Evolutionary conservation across 1,139 yeast genomes (phyloP).

Genomic region (Wickerhamomyces sp.): DNA sequence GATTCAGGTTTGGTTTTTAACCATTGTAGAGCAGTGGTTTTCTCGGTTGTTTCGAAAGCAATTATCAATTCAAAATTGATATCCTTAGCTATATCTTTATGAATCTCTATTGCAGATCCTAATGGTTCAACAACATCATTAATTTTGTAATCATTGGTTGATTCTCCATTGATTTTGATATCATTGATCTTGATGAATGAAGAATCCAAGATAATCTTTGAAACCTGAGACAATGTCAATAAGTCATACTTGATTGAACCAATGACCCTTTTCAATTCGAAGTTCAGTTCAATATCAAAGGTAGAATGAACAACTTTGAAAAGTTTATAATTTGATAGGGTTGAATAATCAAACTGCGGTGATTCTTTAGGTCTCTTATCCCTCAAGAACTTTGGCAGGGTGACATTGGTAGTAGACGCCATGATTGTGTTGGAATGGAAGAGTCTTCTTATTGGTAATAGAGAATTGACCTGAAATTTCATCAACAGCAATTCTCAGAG

Average conservation of each 20-base stretch:
- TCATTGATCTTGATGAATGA: conserved; percentile 52
- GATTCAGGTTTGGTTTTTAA: conserved; percentile 64
- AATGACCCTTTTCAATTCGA: conserved; percentile 43
- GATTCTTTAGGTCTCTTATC: conserved; percentile 3
- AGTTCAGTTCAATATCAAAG: conserved; percentile 51
- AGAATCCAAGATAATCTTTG: conserved; percentile 56
- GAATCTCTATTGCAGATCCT: conserved; percentile 57
- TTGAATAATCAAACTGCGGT: conserved; percentile 66
- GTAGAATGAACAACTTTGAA: conserved; percentile 49
- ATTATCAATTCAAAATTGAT: conserved; percentile 35
- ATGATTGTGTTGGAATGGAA: neutral
- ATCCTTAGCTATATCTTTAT: conserved; percentile 16
- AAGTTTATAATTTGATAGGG: conserved; percentile 62
- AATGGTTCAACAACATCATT: conserved; percentile 53
- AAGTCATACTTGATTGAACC: conserved; percentile 57
- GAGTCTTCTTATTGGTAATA: too few relatives aligned
- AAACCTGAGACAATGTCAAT: conserved; percentile 22
- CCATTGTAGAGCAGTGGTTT: conserved; percentile 87
- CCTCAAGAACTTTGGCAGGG: conserved; percentile 1
- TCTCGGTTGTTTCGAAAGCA: conserved; percentile 59
- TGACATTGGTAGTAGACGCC: neutral
- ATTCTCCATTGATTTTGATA: conserved; percentile 40
- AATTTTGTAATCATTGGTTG: conserved; percentile 32
- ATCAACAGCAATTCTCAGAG: too few relatives aligned
- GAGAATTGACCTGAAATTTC: too few relatives aligned